phyloP scores from a whole-genome alignment of 208 protist genomes.

The Leishmania aethiopica region DNA sequence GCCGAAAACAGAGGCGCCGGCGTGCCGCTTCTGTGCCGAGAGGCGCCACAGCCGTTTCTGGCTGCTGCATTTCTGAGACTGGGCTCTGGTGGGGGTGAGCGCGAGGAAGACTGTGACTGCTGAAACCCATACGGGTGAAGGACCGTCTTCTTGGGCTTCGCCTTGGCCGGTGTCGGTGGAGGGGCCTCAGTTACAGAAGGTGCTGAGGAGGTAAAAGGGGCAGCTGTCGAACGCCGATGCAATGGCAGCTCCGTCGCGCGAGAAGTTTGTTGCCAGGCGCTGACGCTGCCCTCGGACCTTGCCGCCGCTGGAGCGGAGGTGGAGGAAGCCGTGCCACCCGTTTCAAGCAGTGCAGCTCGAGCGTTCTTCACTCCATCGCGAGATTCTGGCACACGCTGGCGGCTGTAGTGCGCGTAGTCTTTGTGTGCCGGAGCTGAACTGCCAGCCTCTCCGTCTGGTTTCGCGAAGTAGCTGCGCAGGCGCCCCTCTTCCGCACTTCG shows the following conservation, averaged over 20 bases:
- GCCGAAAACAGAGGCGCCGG: slow-evolving; percentile 7
- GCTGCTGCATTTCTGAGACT: not conserved
- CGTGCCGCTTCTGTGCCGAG: not conserved
- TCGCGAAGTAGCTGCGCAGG: slow-evolving; percentile 26
- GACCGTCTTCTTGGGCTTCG: not conserved
- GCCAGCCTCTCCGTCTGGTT: not conserved
- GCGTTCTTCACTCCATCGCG: not conserved
- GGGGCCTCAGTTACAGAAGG: not conserved
- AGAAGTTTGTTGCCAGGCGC: not conserved
- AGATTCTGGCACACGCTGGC: not conserved
- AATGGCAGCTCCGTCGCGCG: not conserved
- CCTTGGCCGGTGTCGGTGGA: not conserved
- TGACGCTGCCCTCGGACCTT: not conserved
- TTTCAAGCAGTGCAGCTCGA: not conserved
- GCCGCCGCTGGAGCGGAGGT: not conserved
- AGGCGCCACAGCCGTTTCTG: not conserved
- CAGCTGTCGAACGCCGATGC: slow-evolving; percentile 1
- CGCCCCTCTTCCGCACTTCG: slow-evolving; percentile 14
- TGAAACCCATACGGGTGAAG: not conserved
- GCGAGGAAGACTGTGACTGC: slow-evolving; percentile 1
- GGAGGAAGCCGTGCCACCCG: not conserved
- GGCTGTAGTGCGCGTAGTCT: not conserved
- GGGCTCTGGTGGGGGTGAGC: not conserved
- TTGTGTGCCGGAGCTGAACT: not conserved
- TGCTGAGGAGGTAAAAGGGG: not conserved